Evolutionary conservation across 2,329 filamentous ascomycete genomes (phyloP), one percentile per base, ranked within the genome.

Genomic region (Thelonectria rubi): DNA sequence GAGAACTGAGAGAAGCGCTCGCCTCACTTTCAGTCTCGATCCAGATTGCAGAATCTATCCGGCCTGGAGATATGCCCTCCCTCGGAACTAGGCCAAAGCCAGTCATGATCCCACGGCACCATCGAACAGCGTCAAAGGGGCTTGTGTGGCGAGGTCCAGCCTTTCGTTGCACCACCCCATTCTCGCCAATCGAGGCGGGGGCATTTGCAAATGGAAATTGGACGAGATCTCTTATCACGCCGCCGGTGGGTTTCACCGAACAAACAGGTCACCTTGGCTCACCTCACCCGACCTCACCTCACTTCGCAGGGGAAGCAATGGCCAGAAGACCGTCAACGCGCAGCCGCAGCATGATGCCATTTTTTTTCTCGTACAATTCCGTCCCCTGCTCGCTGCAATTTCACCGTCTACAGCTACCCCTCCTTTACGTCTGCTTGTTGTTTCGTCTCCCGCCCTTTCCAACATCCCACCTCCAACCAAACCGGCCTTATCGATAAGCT

Each of bases 401-500:
- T 42, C 34, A 21, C 47, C 18, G 37, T 40, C 46, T 45, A 39
- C n/a, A 24, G 40, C 50, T 51, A 48, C 59, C 62, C 68, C 68
- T 68, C 58, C 57, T 65, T 58, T 59, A n/a, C n/a, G n/a, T n/a
- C n/a, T n/a, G n/a, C n/a, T n/a, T n/a, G n/a, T n/a, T n/a, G 26
- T 58, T 52, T 60, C 59, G 49, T 43, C 49, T 39, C 48, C 47
- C 50, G 58, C 58, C 53, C 17, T 20, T 49, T 62, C 60, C 32
- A 37, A 40, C 37, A 39, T 17, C 7, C 46, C 14, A 5, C 47
- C 30, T 12, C 51, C 63, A n/a, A 15, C 20, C 40, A 37, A 37
- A 14, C 11, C n/a, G 9, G 18, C 37, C 21, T 68, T 71, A 71
- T 71, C 69, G 69, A 71, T 71, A 71, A 69, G 55, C 54, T 50